phyloP scores from a whole-genome alignment of 345 rosid species.

The Melastoma malabathricum region DNA sequence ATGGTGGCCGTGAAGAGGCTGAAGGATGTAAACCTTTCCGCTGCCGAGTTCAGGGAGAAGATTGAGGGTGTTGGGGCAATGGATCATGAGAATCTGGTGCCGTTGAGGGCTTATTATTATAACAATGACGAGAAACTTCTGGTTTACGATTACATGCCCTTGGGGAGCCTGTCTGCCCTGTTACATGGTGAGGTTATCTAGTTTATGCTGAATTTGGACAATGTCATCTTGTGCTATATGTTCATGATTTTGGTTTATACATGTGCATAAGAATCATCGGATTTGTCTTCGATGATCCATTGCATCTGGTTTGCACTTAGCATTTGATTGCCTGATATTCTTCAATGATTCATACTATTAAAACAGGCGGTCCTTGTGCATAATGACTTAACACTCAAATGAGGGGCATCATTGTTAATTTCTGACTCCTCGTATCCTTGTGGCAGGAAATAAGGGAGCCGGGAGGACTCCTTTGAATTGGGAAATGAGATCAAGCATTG shows the following conservation, averaged over 20 bases:
- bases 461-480: constrained; percentile 59
- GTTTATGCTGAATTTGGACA: too few species aligned
- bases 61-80: background rate
- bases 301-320: too few species aligned
- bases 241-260: too few species aligned
- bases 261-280: too few species aligned
- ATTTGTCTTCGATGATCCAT: too few species aligned
- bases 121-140: background rate
- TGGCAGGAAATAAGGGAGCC: constrained; percentile 16
- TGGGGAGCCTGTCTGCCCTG: constrained; percentile 1
- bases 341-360: too few species aligned
- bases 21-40: background rate
- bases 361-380: too few species aligned
- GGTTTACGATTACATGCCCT: constrained; percentile 4
- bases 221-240: too few species aligned
- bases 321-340: too few species aligned
- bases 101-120: constrained; percentile 1
- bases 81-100: constrained; percentile 6
- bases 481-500: constrained; percentile 55
- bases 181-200: background rate
- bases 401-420: too few species aligned
- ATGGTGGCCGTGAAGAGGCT: background rate
- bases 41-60: background rate
- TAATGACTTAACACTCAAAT: too few species aligned
- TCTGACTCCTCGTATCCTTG: too few species aligned